Percentiles rank a stretch among this genome's conserved stretches.
These are phyloP conservation scores for Globisporangium cederbergense DNA, from an alignment of 352 stramenopile genomes.

Conservation along the genomic window DNA sequence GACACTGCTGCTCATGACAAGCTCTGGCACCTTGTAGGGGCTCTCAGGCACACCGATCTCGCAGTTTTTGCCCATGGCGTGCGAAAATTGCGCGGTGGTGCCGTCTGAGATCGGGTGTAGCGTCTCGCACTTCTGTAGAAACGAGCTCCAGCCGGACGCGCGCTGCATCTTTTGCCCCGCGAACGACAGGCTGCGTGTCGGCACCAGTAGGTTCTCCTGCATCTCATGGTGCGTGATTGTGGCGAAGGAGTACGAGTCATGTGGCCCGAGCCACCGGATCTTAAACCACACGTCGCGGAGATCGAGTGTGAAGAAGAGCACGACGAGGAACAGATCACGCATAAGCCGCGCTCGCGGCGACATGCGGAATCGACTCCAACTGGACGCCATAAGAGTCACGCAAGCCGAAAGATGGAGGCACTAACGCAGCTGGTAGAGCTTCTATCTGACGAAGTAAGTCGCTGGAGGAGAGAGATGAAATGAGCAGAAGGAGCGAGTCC, in stretches of 20 bases:
- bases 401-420: background rate
- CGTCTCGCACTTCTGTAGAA: slow-evolving; percentile 38
- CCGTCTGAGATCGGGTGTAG: slow-evolving; percentile 24
- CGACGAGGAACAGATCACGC: slow-evolving; percentile 28
- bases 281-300: slow-evolving; percentile 62
- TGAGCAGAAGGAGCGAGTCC: background rate
- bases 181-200: slow-evolving; percentile 14
- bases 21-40: slow-evolving; percentile 21
- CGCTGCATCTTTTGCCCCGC: slow-evolving; percentile 19
- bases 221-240: slow-evolving; percentile 24
- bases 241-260: slow-evolving; percentile 38
- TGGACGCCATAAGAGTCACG: background rate
- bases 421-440: background rate
- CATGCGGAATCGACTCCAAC: slow-evolving; percentile 3
- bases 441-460: background rate
- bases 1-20: slow-evolving; percentile 41
- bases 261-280: slow-evolving; percentile 39
- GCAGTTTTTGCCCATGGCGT: slow-evolving; percentile 43
- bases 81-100: slow-evolving; percentile 20
- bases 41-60: slow-evolving; percentile 23
- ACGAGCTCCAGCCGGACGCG: slow-evolving; percentile 43
- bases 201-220: slow-evolving; percentile 12
- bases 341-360: slow-evolving; percentile 16
- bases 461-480: background rate
- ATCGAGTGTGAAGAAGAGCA: slow-evolving; percentile 37